Base-by-base conservation (phyloP, 306 rosid species). In the Amphicarpaea edgeworthii region DNA sequence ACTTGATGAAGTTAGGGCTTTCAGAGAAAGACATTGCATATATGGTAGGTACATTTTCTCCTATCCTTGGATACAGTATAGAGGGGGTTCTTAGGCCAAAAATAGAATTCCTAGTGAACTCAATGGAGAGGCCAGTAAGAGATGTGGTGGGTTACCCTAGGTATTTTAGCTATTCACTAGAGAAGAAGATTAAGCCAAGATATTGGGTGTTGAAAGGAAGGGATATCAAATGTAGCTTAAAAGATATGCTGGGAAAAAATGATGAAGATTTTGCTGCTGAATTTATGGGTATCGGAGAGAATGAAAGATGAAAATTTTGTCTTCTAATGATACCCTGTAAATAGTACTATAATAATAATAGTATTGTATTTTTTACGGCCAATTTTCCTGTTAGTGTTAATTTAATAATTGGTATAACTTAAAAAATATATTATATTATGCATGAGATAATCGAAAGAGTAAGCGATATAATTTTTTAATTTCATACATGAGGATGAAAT, bases 131-230 rank as follows among this genome's bases (percentile, higher is more conserved):
- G 84, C 86, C 96, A 11, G 59, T 87, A n/a, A 82, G 57, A 68
- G 97, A 90, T 8, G 88, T 90, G 86, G 97, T 92, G 51, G 88
- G 71, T 3, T 94, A 90, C 87, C 97, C 98, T 11, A 86, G 97
- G 83, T 90, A 86, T 79, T 92, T 94, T 73, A 94, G 98, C 88
- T 88, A 92, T 86, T 94, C 97, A n/a, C 80, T 90, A 79, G 95
- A 90, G 81, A 89, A 88, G 86, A 92, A 80, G 92, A 94, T 94
- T 81, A 89, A 89, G 70, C 96, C 98, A 47, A 92, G 98, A 80
- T 90, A 72, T 75, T 74, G 88, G 88, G 87, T 83, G 68, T 83
- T 92, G 14, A 90, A 84, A 77, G 85, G 78, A 70, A 87, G 87
- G 76, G 87, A 90, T 78, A 77, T 90, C 9, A 78, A 90, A 66